Evolutionary conservation across 768 basidiomycete species (phyloP), one percentile per base, ranked within the genome.

Genomic region (Galerina marginata): DNA sequence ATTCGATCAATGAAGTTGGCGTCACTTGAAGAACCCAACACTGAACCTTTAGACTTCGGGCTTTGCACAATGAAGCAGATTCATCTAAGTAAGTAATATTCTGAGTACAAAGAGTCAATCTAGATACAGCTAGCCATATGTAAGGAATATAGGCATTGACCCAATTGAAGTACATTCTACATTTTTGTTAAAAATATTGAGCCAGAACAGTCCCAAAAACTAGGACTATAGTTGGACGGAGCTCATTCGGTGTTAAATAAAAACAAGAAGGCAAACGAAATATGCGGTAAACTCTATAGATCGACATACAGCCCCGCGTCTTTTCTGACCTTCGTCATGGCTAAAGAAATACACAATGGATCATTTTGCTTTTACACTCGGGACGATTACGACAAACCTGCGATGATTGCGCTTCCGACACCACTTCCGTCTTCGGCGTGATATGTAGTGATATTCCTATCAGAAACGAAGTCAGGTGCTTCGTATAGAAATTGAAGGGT

Each of bases 381-480:
- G 4, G 29, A 50, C 43, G 42, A 16, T 37, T 29, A 54, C 26
- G 48, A 58, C 72, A 44, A 47, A 79, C 79, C 80, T 54, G 96
- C 96, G 67, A 99, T 97, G 72, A 99, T 97, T 6, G 95, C 95
- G 66, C 92, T 93, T 12, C 97, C 96, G 29, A 99, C 95, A 65
- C 96, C 96, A 64, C 91, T 93, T 51, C 93, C 92, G 71, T 94
- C 93, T 73, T 93, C 93, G 11, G 94, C 94, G 69, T 91, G 92
- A 72, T 90, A 83, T 0, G 92, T 94, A 12, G 86, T 70, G 65
- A 94, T 90, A 63, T 87, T 89, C 67, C 84, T 89, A 63, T 5
- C 46, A 59, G 26, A 10, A 44, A 51, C n/a, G n/a, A 36, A 25
- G 3, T 51, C 15, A 56, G n/a, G 16, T 9, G 33, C 42, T 45